These are phyloP conservation scores for Penicillium waksmanii DNA, from an alignment of 495 filamentous ascomycete species.

Conservation along the genomic window DNA sequence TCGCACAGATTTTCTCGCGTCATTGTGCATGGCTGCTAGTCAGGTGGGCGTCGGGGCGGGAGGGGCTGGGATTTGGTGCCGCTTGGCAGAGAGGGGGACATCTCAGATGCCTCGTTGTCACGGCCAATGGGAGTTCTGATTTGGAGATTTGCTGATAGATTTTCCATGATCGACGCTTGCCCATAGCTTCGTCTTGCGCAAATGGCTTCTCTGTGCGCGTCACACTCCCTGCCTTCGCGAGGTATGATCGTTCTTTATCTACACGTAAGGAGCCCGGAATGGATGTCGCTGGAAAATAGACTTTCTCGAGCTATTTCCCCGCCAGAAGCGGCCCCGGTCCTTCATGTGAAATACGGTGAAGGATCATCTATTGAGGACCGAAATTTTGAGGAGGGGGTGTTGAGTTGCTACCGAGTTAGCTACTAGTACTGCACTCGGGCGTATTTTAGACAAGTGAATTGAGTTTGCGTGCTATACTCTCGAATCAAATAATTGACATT, in stretches of 20 bases:
- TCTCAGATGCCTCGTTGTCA: neutral
- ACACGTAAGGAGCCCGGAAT: neutral
- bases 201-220: neutral
- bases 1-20: slow-evolving; percentile 1
- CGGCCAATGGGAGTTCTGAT: slow-evolving; percentile 7
- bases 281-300: neutral
- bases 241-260: slow-evolving; percentile 1
- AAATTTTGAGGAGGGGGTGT: neutral
- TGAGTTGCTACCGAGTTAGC: too few species aligned
- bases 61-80: slow-evolving; percentile 1
- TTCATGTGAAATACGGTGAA: neutral
- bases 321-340: neutral
- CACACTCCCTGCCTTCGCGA: neutral
- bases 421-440: too few species aligned
- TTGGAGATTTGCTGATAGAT: neutral
- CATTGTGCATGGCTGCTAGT: slow-evolving; percentile 20
- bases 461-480: too few species aligned
- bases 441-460: too few species aligned
- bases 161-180: slow-evolving; percentile 12
- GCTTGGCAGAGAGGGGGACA: slow-evolving; percentile 21
- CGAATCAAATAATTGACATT: too few species aligned
- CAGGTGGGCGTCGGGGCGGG: slow-evolving; percentile 17
- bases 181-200: neutral
- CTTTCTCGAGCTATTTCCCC: neutral
- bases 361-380: neutral